Percentiles rank a stretch among this genome's conserved stretches.
phyloP scores from a whole-genome alignment of 1,139 yeast genomes.

The Pichia cactophila region DNA sequence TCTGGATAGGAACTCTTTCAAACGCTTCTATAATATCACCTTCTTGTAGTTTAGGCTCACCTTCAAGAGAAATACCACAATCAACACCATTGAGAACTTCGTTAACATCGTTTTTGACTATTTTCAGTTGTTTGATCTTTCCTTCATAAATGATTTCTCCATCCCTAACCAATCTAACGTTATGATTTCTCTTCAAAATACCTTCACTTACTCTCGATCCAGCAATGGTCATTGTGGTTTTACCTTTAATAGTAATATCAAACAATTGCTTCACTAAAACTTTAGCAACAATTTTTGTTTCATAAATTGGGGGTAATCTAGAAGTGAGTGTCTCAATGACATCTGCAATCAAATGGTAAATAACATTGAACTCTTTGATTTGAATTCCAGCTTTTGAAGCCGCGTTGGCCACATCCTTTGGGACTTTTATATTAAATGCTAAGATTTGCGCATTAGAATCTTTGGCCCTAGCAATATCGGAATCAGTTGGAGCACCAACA shows the following conservation, averaged over 20 bases:
- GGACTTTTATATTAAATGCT: conserved; percentile 68
- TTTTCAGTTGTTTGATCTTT: conserved; percentile 64
- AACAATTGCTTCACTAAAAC: conserved; percentile 68
- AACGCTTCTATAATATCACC: conserved; percentile 74
- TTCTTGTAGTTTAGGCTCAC: conserved; percentile 49
- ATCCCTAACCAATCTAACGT: conserved; percentile 57
- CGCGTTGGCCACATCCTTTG: conserved; percentile 53
- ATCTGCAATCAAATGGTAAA: conserved; percentile 80
- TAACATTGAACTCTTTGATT: conserved; percentile 65
- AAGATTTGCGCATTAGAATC: conserved; percentile 66
- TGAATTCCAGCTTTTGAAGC: conserved; percentile 58
- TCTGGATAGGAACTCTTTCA: conserved; percentile 62
- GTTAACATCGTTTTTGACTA: conserved; percentile 69
- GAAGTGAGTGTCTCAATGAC: conserved; percentile 61
- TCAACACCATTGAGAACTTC: conserved; percentile 83
- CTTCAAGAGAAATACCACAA: conserved; percentile 75
- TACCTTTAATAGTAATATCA: conserved; percentile 47
- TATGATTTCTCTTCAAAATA: conserved; percentile 47
- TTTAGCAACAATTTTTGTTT: conserved; percentile 61
- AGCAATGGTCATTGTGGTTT: conserved; percentile 57
- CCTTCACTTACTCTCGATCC: conserved; percentile 86
- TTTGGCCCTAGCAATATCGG: conserved; percentile 76
- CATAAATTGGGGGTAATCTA: conserved; percentile 59
- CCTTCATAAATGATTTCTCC: conserved; percentile 56
- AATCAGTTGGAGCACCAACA: conserved; percentile 81